Percentiles rank a stretch among this genome's conserved stretches.
phyloP scores from a whole-genome alignment of 805 yeast species.

The Kluyveromyces dobzhanskii region DNA sequence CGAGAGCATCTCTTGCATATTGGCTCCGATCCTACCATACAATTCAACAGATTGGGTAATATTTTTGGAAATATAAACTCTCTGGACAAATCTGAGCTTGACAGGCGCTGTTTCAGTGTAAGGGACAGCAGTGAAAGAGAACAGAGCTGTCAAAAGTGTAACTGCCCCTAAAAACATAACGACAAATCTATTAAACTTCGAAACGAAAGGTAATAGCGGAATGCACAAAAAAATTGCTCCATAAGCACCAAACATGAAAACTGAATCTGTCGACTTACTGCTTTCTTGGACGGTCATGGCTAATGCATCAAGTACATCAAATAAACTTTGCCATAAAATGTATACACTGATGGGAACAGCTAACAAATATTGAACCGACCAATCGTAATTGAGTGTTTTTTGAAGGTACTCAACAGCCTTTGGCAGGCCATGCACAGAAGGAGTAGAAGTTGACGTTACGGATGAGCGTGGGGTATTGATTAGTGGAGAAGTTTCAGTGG shows the following conservation, averaged over 20 bases:
- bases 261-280: conserved; percentile 31
- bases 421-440: background rate
- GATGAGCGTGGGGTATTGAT: conserved; percentile 1
- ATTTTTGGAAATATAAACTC: conserved; percentile 37
- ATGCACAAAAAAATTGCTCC: conserved; percentile 33
- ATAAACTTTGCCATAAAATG: conserved; percentile 43
- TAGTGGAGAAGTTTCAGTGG: background rate
- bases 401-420: conserved; percentile 5
- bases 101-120: conserved; percentile 56
- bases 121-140: conserved; percentile 41
- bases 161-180: conserved; percentile 34
- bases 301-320: conserved; percentile 52
- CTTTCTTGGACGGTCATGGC: conserved; percentile 70
- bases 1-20: conserved; percentile 36
- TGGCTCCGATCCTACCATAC: conserved; percentile 41
- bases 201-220: conserved; percentile 61
- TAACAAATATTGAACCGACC: conserved; percentile 67
- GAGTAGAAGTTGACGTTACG: background rate
- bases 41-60: conserved; percentile 33
- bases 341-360: conserved; percentile 59
- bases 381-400: conserved; percentile 55
- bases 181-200: conserved; percentile 51
- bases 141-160: conserved; percentile 32
- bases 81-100: conserved; percentile 64
- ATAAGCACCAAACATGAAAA: conserved; percentile 30